These are phyloP conservation scores for Tothia fuscella DNA, from an alignment of 2,329 filamentous ascomycete species.

Conservation along the genomic window DNA sequence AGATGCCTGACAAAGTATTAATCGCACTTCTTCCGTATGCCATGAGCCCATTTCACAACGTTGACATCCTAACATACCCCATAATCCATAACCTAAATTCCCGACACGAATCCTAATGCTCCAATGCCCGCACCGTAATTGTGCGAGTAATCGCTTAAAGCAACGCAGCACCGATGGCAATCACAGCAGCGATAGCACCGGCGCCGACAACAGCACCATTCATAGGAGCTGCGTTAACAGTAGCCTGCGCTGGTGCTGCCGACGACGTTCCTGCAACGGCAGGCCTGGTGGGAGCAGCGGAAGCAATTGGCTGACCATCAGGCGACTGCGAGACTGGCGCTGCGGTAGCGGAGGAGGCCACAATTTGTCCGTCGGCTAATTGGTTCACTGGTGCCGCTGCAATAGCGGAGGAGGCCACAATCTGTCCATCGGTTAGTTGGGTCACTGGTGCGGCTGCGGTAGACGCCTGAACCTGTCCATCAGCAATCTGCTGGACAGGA, in stretches of 20 bases:
- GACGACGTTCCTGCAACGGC: neutral
- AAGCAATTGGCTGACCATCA: constrained; percentile 15
- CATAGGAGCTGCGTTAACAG: constrained; percentile 3
- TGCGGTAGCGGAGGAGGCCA: neutral
- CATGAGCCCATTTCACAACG: too few relatives aligned
- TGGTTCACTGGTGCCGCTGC: constrained; percentile 2
- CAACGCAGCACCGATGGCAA: neutral
- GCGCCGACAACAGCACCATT: neutral
- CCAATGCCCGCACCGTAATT: too few relatives aligned
- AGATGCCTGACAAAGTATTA: too few relatives aligned
- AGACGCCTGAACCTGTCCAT: constrained; percentile 10
- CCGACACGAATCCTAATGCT: too few relatives aligned
- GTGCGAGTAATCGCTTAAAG: too few relatives aligned
- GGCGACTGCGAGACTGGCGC: constrained; percentile 14
- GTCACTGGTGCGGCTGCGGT: neutral
- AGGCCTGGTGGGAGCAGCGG: neutral
- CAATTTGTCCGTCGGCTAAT: neutral
- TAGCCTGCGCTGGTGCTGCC: neutral
- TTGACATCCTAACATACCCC: too few relatives aligned
- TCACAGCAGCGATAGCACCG: constrained; percentile 1
- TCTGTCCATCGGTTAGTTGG: constrained; percentile 6
- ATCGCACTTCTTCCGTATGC: too few relatives aligned
- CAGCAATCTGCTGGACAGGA: constrained; percentile 8
- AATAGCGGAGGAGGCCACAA: constrained; percentile 1
- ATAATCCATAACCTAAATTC: too few relatives aligned